A percentile compares a stretch with the other conserved stretches of the same genome.
phyloP scores from a whole-genome alignment of 495 filamentous ascomycete genomes.

The Sordaria brevicollis region DNA sequence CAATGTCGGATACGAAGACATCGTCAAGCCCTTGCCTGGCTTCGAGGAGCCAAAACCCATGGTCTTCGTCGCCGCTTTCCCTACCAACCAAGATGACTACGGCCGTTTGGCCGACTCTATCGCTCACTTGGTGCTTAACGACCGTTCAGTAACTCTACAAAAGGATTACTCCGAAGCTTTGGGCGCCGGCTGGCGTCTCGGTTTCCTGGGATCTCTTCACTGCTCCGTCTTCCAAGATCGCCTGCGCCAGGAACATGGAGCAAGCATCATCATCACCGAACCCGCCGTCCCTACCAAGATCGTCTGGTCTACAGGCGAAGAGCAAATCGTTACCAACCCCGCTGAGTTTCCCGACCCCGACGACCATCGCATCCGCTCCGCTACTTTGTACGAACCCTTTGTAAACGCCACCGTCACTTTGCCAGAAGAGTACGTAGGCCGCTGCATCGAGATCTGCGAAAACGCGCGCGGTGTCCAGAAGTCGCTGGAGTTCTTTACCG shows the following conservation, averaged over 20 bases:
- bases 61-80: slow-evolving; percentile 97
- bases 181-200: slow-evolving; percentile 86
- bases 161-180: slow-evolving; percentile 91
- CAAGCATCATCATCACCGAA: slow-evolving; percentile 92
- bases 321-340: slow-evolving; percentile 69
- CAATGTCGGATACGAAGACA: slow-evolving; percentile 64
- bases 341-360: slow-evolving; percentile 76
- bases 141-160: slow-evolving; percentile 84
- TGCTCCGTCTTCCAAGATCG: slow-evolving; percentile 98
- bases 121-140: slow-evolving; percentile 85
- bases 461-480: slow-evolving; percentile 76
- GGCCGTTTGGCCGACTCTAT: slow-evolving; percentile 87
- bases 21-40: slow-evolving; percentile 72
- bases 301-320: slow-evolving; percentile 58
- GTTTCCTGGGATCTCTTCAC: slow-evolving; percentile 92
- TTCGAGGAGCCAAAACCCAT: slow-evolving; percentile 98
- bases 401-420: slow-evolving; percentile 81
- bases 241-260: slow-evolving; percentile 88
- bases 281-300: slow-evolving; percentile 89
- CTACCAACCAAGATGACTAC: slow-evolving; percentile 80
- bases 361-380: slow-evolving; percentile 40
- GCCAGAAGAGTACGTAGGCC: slow-evolving; percentile 87
- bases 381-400: slow-evolving; percentile 68
- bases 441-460: slow-evolving; percentile 92
- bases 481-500: slow-evolving; percentile 78